Base-by-base conservation (phyloP, 805 yeast species). In the Priceomyces castillae region DNA sequence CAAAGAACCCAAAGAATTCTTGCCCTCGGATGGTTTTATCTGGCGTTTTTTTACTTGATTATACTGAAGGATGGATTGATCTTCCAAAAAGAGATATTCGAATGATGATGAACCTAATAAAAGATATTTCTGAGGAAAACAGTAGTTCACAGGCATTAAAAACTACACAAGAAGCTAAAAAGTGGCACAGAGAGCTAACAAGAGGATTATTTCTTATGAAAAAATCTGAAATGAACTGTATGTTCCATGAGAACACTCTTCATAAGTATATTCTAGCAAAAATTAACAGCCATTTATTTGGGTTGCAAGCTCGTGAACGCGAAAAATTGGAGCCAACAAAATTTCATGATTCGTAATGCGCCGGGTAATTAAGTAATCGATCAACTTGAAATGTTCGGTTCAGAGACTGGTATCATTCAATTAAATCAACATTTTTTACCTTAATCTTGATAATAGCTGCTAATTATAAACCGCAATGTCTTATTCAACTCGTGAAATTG, bases 401-500 rank as follows among this genome's bases (percentile, higher is more conserved):
- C 22, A n/a, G 10, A 34, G 22, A 14, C 11, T n/a, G 37, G 9
- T 22, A 22, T 22, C 9, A 22, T 34, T 34, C 15, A 36, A 36
- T 17, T 36, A 11, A 4, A 15, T 17, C 26, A 15, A 17, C 10
- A 37, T 14, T 19, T 37, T 37, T 30, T 20, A 37, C 19, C 17
- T 7, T 22, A 33, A 40, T 26, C 26, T 28, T 30, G n/a, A 7
- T 30, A 14, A 20, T 7, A 33, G 5, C 14, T 26, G n/a, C 34
- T 14, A 34, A 4, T 34, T 14, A 14, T 34, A 19, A n/a, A n/a
- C 22, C 12, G 51, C 22, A 40, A 85, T 86, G 92, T 69, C 80
- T 53, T 92, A 85, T 82, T 71, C 92, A 48, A 78, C 94, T 52
- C 95, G 97, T 78, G 90, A 86, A 74, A 74, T 90, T 61, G 99